Evolutionary conservation across 768 basidiomycete species (phyloP).

Genomic region (Sporobolomyces roseus): DNA sequence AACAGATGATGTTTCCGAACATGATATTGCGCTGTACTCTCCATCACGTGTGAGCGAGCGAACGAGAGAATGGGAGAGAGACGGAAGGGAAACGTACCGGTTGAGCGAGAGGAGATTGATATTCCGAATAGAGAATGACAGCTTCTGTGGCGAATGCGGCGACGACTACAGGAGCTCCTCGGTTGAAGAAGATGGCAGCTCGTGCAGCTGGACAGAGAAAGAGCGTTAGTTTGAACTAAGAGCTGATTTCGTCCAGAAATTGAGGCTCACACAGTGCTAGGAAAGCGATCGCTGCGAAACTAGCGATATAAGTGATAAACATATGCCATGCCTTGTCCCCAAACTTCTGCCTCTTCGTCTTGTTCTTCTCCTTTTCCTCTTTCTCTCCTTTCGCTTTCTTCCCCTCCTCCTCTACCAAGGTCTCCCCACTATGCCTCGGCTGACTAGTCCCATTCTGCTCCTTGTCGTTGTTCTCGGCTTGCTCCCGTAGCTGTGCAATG

Average conservation of each 20-base stretch:
- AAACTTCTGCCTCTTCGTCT: not conserved
- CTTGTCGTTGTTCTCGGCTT: not conserved
- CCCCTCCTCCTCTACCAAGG: not conserved
- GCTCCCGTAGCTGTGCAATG: not conserved
- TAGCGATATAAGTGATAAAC: conserved; percentile 18
- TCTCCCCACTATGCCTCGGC: not conserved
- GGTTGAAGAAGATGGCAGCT: conserved; percentile 1
- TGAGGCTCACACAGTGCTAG: not conserved
- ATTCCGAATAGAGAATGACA: conserved; percentile 31
- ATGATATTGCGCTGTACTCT: conserved; percentile 14
- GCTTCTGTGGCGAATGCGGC: conserved; percentile 31
- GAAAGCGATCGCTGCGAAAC: conserved; percentile 20
- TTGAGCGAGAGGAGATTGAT: conserved; percentile 13
- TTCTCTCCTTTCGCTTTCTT: not conserved
- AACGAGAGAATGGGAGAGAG: not conserved
- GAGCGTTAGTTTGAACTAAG: not conserved
- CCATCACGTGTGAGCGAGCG: not conserved
- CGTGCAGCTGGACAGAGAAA: not conserved
- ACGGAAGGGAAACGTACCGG: conserved; percentile 1
- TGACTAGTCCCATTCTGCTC: not conserved
- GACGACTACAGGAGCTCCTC: conserved; percentile 14
- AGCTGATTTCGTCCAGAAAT: not conserved
- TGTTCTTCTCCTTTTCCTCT: not conserved
- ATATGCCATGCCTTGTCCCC: conserved; percentile 14
- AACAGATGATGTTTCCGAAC: conserved; percentile 20